Evolutionary conservation across 495 filamentous ascomycete genomes (phyloP), one percentile per base, ranked within the genome.

Genomic region (Aspergillus bertholletiae): DNA sequence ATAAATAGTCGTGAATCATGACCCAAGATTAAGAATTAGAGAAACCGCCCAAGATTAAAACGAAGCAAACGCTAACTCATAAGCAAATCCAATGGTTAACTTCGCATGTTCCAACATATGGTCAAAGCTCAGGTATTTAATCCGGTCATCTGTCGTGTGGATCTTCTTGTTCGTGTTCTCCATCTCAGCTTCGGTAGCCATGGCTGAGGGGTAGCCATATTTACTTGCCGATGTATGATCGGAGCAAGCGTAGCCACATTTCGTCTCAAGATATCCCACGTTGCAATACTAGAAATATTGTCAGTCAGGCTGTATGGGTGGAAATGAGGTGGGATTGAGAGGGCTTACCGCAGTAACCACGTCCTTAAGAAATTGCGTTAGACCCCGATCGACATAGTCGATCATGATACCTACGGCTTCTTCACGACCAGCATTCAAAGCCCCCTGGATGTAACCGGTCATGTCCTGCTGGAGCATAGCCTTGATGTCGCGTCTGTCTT

Each of bases 391-490:
- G 21, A 97, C 95, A 63, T 77, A 97, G 70, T 99, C 94, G 1
- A 88, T 89, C 57, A 99, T 96, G 34, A 99, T 89, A 23, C 94
- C 92, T 3, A 97, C 88, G 22, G 84, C 85, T 77, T 97, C 95
- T 15, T 84, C 78, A 66, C 88, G 80, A 43, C 92, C 92, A 12
- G 90, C 89, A 52, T 90, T 84, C 15, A 95, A 74, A 0, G 94
- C 96, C 37, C 85, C 86, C 54, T 91, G 84, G 5, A 91, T 80
- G 67, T 87, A 97, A 9, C 94, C 94, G 2, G 94, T 97, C 94
- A 97, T 99, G 68, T 99, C 94, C 70, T 99, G 94, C 76, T 99
- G 95, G 41, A 99, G 79, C 94, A 99, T 97, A 22, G 94, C 94
- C 72, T 92, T 94, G 65, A 99, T 80, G 57, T 96, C 85, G 18